A percentile compares a stretch with the other conserved stretches of the same genome.
phyloP scores from a whole-genome alignment of 352 stramenopile species.

The Phytophthora multivora region DNA sequence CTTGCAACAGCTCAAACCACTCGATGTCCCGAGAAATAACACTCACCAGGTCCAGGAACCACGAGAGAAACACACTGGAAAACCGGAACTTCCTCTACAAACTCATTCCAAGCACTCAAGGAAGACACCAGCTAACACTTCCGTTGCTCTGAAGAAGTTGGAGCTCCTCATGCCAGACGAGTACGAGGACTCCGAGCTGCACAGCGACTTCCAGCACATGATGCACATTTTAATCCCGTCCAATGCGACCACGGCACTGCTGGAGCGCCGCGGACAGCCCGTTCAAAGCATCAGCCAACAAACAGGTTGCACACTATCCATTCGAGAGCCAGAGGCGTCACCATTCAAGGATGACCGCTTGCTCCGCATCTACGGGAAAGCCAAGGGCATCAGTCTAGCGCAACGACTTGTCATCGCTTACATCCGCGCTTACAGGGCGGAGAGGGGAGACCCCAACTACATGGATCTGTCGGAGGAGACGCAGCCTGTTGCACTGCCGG shows the following conservation, averaged over 20 bases:
- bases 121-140: slow-evolving; percentile 4
- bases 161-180: slow-evolving; percentile 37
- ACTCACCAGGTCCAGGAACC: slow-evolving; percentile 2
- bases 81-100: neutral
- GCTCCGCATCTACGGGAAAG: slow-evolving; percentile 61
- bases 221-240: slow-evolving; percentile 72
- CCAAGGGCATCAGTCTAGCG: slow-evolving; percentile 63
- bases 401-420: slow-evolving; percentile 64
- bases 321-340: slow-evolving; percentile 47
- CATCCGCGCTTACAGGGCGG: slow-evolving; percentile 50
- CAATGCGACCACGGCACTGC: slow-evolving; percentile 51
- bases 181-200: slow-evolving; percentile 61
- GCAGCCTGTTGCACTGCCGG: slow-evolving; percentile 36
- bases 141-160: slow-evolving; percentile 22
- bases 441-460: slow-evolving; percentile 63
- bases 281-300: slow-evolving; percentile 58
- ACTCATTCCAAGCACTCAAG: slow-evolving; percentile 14
- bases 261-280: slow-evolving; percentile 52
- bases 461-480: slow-evolving; percentile 34
- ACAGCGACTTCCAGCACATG: slow-evolving; percentile 59
- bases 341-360: slow-evolving; percentile 59
- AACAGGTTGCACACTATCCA: slow-evolving; percentile 56
- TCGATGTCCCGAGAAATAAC: slow-evolving; percentile 16
- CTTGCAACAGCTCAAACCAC: slow-evolving; percentile 23
- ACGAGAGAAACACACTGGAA: slow-evolving; percentile 14